These are phyloP conservation scores for Linum usitatissimum DNA, from an alignment of 345 rosid species.

Conservation along the genomic window DNA sequence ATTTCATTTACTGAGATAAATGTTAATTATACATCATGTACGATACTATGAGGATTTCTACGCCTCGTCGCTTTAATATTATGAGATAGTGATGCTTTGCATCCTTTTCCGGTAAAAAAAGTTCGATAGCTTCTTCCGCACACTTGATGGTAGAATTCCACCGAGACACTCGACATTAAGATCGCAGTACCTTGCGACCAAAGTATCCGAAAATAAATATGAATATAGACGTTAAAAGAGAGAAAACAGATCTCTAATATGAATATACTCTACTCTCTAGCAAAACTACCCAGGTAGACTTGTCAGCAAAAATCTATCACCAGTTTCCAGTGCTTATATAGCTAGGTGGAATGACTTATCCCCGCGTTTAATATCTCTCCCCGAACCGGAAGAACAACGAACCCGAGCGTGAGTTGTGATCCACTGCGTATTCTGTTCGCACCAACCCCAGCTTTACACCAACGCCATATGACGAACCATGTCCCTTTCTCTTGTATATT, in stretches of 20 bases:
- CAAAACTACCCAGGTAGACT: neutral
- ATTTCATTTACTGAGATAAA: too few species aligned
- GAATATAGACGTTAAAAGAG: neutral
- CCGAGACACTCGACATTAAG: too few species aligned
- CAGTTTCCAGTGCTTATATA: neutral
- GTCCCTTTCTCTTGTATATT: constrained; percentile 83
- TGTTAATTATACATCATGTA: too few species aligned
- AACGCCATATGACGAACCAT: constrained; percentile 83
- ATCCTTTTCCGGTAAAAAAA: too few species aligned
- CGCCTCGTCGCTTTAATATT: too few species aligned
- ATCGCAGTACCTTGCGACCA: too few species aligned
- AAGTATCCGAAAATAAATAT: too few species aligned
- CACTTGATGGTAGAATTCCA: too few species aligned
- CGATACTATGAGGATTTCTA: too few species aligned
- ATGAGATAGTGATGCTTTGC: too few species aligned
- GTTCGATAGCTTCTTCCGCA: too few species aligned
- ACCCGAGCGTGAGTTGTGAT: constrained; percentile 81
- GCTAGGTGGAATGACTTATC: neutral
- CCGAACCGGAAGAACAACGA: constrained; percentile 92
- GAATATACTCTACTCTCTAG: neutral
- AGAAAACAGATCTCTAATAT: neutral
- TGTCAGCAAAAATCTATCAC: neutral
- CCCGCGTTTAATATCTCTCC: constrained; percentile 54
- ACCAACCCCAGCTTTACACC: constrained; percentile 85
- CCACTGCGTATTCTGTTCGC: constrained; percentile 91